phyloP scores from a whole-genome alignment of 2,329 filamentous ascomycete species.

The Aureobasidium vineae region DNA sequence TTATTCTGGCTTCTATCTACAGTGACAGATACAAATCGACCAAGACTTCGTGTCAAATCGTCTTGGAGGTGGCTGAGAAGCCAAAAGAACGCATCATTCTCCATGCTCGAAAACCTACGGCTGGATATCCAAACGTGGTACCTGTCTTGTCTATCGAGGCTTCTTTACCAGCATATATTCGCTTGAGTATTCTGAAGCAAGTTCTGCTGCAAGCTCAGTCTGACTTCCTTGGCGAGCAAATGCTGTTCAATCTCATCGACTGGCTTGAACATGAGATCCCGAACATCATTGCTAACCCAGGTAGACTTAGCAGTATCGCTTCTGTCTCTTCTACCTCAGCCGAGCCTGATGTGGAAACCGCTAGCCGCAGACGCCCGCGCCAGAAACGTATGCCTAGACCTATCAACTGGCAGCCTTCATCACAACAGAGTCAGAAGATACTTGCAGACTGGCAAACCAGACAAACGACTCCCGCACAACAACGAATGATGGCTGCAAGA shows the following conservation, averaged over 20 bases:
- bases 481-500: conserved; percentile 71
- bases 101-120: conserved; percentile 68
- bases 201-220: conserved; percentile 68
- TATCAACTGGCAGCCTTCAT: conserved; percentile 63
- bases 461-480: conserved; percentile 63
- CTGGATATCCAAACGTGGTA: conserved; percentile 66
- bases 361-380: conserved; percentile 26
- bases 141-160: conserved; percentile 67
- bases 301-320: conserved; percentile 78
- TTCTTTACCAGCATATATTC: conserved; percentile 84
- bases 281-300: conserved; percentile 78
- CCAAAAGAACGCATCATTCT: conserved; percentile 50
- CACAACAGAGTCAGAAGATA: conserved; percentile 57
- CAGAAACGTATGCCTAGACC: conserved; percentile 48
- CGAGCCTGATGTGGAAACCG: conserved; percentile 34
- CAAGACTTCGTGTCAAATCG: conserved; percentile 63
- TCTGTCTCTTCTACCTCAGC: conserved; percentile 64
- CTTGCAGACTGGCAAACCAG: conserved; percentile 65
- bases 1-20: conserved; percentile 81
- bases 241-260: conserved; percentile 86
- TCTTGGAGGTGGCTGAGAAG: conserved; percentile 54
- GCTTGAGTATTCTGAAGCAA: conserved; percentile 80
- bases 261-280: conserved; percentile 88
- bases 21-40: conserved; percentile 64
- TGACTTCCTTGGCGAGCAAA: conserved; percentile 75